A percentile compares a stretch with the other conserved stretches of the same genome.
phyloP scores from a whole-genome alignment of 2,329 filamentous ascomycete species.

The Sarocladium strictum region DNA sequence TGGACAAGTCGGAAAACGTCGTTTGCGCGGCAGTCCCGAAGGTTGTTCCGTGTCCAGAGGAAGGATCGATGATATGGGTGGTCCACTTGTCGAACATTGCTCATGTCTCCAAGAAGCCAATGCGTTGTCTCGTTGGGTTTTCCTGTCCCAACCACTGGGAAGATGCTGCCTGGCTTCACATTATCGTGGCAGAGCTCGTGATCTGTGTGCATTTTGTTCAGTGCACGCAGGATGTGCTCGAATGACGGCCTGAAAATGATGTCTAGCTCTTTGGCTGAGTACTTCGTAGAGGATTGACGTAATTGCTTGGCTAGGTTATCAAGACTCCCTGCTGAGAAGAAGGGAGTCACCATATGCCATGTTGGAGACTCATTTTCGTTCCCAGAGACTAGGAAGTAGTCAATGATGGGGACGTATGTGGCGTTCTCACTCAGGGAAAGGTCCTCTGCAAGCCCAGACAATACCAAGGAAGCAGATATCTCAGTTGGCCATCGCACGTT shows the following conservation, averaged over 20 bases:
- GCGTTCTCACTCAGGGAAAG: slow-evolving; percentile 8
- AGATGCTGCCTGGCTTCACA: slow-evolving; percentile 26
- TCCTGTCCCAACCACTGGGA: slow-evolving; percentile 14
- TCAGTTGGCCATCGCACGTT: slow-evolving; percentile 24
- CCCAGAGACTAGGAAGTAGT: slow-evolving; percentile 22
- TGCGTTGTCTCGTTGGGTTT: slow-evolving; percentile 13
- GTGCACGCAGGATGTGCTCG: slow-evolving; percentile 19
- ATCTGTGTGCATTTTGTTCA: slow-evolving; percentile 20
- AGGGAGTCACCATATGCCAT: slow-evolving; percentile 25
- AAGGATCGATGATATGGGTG: slow-evolving; percentile 25
- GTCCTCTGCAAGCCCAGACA: slow-evolving; percentile 17
- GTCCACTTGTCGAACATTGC: slow-evolving; percentile 22
- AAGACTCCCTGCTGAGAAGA: slow-evolving; percentile 20
- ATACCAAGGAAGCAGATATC: slow-evolving; percentile 22
- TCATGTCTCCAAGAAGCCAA: slow-evolving; percentile 26
- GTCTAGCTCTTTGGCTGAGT: slow-evolving; percentile 22
- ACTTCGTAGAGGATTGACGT: slow-evolving; percentile 10
- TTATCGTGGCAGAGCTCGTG: slow-evolving; percentile 26
- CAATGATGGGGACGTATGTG: slow-evolving; percentile 22
- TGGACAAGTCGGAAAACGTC: slow-evolving; percentile 25
- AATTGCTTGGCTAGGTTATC: slow-evolving; percentile 19
- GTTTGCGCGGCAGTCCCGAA: slow-evolving; percentile 25
- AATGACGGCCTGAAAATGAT: slow-evolving; percentile 22
- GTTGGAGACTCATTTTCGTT: slow-evolving; percentile 1
- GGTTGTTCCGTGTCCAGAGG: slow-evolving; percentile 23